A percentile compares a stretch with the other conserved stretches of the same genome.
Evolutionary conservation across 805 yeast species (phyloP).

Genomic region (Myxozyma vanderwaltii): DNA sequence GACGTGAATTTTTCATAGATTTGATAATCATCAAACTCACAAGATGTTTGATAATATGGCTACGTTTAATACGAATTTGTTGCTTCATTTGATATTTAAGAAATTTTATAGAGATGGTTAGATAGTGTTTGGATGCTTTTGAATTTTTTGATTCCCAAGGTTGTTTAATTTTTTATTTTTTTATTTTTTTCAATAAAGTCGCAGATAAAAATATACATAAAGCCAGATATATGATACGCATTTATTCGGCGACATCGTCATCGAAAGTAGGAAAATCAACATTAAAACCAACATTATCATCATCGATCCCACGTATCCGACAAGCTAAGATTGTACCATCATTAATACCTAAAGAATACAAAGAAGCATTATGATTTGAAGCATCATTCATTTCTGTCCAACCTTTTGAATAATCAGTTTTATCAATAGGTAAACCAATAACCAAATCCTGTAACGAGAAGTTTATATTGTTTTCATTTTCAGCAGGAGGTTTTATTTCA

Average conservation of each 20-base stretch:
- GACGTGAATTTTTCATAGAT: slow-evolving; percentile 6
- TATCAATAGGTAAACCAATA: slow-evolving; percentile 24
- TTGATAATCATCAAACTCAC: slow-evolving; percentile 57
- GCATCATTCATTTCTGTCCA: slow-evolving; percentile 13
- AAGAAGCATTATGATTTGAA: not conserved
- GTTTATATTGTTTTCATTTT: too few relatives aligned
- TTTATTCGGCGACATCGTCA: slow-evolving; percentile 13
- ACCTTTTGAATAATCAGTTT: slow-evolving; percentile 22
- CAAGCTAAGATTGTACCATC: slow-evolving; percentile 25
- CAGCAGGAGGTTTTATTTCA: too few relatives aligned
- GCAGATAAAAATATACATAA: not conserved
- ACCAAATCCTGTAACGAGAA: slow-evolving; percentile 7
- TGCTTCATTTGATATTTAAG: slow-evolving; percentile 69
- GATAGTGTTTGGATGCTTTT: not conserved
- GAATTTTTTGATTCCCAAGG: not conserved
- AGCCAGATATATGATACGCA: not conserved
- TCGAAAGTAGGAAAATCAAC: slow-evolving; percentile 24
- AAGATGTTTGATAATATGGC: slow-evolving; percentile 68
- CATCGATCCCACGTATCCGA: slow-evolving; percentile 5
- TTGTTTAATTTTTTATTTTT: too few relatives aligned
- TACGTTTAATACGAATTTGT: slow-evolving; percentile 64
- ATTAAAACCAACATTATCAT: not conserved
- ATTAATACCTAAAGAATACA: slow-evolving; percentile 18
- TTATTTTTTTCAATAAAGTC: not conserved
- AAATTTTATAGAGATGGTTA: slow-evolving; percentile 50